Percentiles rank a stretch among this genome's conserved stretches.
Evolutionary conservation across 208 protist genomes (phyloP).

Genomic region (Trypanosomatidae sp.): DNA sequence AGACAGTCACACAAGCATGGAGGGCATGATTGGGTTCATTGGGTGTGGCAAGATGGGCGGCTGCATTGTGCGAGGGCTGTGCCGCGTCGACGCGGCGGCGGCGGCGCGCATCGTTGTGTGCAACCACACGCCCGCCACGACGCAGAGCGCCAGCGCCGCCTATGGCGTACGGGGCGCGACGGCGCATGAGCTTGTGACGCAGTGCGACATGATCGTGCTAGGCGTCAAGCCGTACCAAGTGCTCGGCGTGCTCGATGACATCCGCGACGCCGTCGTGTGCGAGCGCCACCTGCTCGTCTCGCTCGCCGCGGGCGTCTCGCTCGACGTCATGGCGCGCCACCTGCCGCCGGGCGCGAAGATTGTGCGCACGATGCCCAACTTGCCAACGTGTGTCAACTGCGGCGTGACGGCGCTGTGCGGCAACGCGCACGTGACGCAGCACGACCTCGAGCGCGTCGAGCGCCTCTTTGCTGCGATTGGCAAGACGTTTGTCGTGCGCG

Average conservation of each 20-base stretch:
- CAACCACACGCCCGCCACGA: conserved; percentile 33
- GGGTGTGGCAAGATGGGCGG: conserved; percentile 91
- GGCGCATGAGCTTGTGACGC: conserved; percentile 36
- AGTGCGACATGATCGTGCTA: conserved; percentile 78
- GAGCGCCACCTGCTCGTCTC: conserved; percentile 78
- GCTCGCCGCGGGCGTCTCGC: conserved; percentile 83
- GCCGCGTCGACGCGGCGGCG: conserved; percentile 12
- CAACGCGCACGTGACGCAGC: conserved; percentile 18
- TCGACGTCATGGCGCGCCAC: conserved; percentile 54
- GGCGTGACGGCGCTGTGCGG: conserved; percentile 50
- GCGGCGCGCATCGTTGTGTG: conserved; percentile 49
- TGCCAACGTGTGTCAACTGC: conserved; percentile 65
- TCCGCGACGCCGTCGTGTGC: conserved; percentile 15
- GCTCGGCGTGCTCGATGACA: conserved; percentile 29
- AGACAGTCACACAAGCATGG: conserved; percentile 3
- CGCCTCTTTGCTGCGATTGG: conserved; percentile 68
- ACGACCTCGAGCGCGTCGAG: conserved; percentile 25
- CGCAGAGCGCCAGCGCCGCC: conserved; percentile 21
- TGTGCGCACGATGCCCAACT: conserved; percentile 95
- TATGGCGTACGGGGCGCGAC: conserved; percentile 29
- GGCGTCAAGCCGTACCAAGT: conserved; percentile 90
- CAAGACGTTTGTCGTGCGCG: conserved; percentile 31
- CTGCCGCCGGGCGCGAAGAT: conserved; percentile 35
- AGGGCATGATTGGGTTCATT: conserved; percentile 77
- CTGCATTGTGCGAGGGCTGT: conserved; percentile 73